Conservation (phyloP, 495 filamentous ascomycete species). For the Daldinia loculata region DNA sequence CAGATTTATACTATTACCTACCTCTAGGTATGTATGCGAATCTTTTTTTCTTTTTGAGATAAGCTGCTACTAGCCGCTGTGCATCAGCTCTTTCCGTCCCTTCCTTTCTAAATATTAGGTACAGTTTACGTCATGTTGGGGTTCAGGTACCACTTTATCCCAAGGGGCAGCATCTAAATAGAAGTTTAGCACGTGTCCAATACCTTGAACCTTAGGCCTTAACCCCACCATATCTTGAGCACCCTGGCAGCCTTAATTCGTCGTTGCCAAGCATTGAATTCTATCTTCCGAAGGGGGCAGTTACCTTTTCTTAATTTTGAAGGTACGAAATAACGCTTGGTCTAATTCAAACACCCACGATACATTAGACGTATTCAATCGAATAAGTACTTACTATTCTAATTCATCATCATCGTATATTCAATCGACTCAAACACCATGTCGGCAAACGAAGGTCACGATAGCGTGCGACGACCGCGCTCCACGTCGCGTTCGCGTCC, state of each 20-base stretch:
- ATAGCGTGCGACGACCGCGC: constrained; percentile 46
- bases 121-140: constrained; percentile 28
- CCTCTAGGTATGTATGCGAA: too few relatives aligned
- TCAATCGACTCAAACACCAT: constrained; percentile 16
- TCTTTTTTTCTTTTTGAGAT: not conserved
- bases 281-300: constrained; percentile 10
- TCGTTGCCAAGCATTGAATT: constrained; percentile 14
- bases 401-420: not conserved
- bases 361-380: not conserved
- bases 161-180: constrained; percentile 11
- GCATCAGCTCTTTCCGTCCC: constrained; percentile 9
- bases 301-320: constrained; percentile 1
- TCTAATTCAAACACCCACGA: not conserved
- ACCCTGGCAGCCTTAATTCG: constrained; percentile 7
- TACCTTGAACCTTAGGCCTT: not conserved
- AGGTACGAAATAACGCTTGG: too few relatives aligned
- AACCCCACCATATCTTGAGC: constrained; percentile 14
- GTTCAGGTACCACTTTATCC: not conserved
- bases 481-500: constrained; percentile 76
- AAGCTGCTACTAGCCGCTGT: constrained; percentile 4
- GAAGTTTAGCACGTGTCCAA: constrained; percentile 29
- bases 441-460: constrained; percentile 46
- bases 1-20: too few relatives aligned
- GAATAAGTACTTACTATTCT: not conserved
- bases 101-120: constrained; percentile 6